These are phyloP conservation scores for Russula dissimulans DNA, from an alignment of 768 basidiomycete genomes.

Conservation along the genomic window DNA sequence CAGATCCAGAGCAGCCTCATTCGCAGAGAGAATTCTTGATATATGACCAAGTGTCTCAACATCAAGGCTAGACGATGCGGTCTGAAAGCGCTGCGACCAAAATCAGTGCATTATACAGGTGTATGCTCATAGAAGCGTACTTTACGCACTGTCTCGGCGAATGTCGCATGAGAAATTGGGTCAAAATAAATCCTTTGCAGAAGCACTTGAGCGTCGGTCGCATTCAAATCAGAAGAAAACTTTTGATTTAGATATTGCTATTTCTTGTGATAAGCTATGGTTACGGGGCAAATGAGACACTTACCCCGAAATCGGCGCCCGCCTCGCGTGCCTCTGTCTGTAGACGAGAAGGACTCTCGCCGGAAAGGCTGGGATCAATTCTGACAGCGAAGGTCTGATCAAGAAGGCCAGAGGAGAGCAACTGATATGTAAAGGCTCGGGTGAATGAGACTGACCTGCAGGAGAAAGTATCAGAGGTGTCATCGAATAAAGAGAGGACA, in stretches of 20 bases:
- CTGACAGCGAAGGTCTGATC: conserved; percentile 43
- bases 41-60: conserved; percentile 61
- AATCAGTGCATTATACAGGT: not conserved
- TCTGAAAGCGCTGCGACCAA: conserved; percentile 46
- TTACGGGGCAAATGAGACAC: conserved; percentile 12
- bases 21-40: conserved; percentile 54
- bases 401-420: conserved; percentile 45
- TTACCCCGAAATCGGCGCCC: conserved; percentile 50
- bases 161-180: conserved; percentile 37
- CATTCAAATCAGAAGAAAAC: conserved; percentile 25
- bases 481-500: not conserved
- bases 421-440: conserved; percentile 47
- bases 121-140: conserved; percentile 30
- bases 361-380: conserved; percentile 42
- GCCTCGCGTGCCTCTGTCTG: conserved; percentile 52
- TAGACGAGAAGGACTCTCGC: conserved; percentile 40
- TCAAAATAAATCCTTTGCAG: conserved; percentile 15
- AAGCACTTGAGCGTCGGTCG: conserved; percentile 6
- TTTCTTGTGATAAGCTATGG: conserved; percentile 14
- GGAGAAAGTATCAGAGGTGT: not conserved
- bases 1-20: conserved; percentile 55
- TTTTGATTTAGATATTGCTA: conserved; percentile 52
- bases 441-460: conserved; percentile 17
- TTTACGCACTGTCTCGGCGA: conserved; percentile 48
- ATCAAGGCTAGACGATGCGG: conserved; percentile 44